These are phyloP conservation scores for Cymbidium sinense DNA, from an alignment of 106 monocot genomes.

Conservation along the genomic window DNA sequence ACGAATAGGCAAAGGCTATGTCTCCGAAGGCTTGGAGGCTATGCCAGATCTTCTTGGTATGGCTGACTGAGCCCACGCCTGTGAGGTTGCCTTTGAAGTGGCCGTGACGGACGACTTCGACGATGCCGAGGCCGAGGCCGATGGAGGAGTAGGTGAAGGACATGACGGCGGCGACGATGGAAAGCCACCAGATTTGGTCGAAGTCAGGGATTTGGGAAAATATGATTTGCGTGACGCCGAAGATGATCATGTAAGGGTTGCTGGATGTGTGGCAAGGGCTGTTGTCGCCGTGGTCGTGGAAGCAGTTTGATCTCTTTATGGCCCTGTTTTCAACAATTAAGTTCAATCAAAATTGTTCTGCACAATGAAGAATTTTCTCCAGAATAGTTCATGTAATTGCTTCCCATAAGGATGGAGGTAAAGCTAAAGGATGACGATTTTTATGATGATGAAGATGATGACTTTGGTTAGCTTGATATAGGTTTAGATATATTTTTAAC, in stretches of 20 bases:
- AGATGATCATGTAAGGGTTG: conserved; percentile 64
- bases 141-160: conserved; percentile 79
- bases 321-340: conserved; percentile 29
- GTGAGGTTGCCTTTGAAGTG: conserved; percentile 37
- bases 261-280: conserved; percentile 32
- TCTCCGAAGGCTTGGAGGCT: conserved; percentile 51
- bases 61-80: conserved; percentile 37
- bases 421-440: background rate
- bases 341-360: background rate
- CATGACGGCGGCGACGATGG: conserved; percentile 75
- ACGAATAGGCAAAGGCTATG: conserved; percentile 63
- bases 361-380: background rate
- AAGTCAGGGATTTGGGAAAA: conserved; percentile 80
- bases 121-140: conserved; percentile 47
- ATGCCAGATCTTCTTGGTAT: conserved; percentile 39
- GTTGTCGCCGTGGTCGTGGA: conserved; percentile 42
- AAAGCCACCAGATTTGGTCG: conserved; percentile 72
- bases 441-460: too few relatives aligned
- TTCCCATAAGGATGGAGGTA: background rate
- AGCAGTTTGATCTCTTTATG: conserved; percentile 53
- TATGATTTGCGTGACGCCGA: conserved; percentile 41
- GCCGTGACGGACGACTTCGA: conserved; percentile 24
- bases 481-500: too few relatives aligned
- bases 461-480: too few relatives aligned
- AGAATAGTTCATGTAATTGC: background rate